Conservation (phyloP, 1,284 basidiomycete genomes). For the Malassezia obtusa region DNA sequence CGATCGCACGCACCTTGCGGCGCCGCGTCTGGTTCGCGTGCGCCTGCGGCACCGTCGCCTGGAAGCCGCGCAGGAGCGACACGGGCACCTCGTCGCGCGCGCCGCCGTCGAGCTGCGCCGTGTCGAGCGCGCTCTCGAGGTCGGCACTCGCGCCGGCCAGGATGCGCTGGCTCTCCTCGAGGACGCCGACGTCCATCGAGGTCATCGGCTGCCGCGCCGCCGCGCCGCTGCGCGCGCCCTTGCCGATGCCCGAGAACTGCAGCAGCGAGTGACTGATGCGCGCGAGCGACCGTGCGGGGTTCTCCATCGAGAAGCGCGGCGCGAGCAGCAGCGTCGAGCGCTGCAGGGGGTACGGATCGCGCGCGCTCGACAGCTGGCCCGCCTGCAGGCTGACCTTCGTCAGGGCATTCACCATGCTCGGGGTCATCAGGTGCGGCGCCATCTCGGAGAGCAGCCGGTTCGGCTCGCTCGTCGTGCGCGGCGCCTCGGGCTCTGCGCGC, state of each 20-base stretch:
- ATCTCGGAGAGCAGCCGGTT: conserved; percentile 41
- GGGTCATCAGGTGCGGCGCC: conserved; percentile 46
- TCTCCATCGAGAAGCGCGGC: conserved; percentile 34
- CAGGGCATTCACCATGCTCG: conserved; percentile 41
- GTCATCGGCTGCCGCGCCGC: conserved; percentile 17
- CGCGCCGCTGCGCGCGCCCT: neutral
- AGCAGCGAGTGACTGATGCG: conserved; percentile 33
- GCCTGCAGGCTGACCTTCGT: conserved; percentile 25
- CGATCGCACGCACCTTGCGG: conserved; percentile 25
- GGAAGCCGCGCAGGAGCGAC: conserved; percentile 43
- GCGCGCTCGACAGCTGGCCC: conserved; percentile 26
- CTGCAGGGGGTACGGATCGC: conserved; percentile 24
- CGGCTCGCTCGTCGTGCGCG: conserved; percentile 14
- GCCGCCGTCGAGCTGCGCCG: conserved; percentile 1
- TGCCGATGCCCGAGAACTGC: conserved; percentile 12
- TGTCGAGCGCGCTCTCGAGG: conserved; percentile 18
- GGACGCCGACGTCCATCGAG: conserved; percentile 37
- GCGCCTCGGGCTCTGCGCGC: neutral
- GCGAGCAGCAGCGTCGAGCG: conserved; percentile 30
- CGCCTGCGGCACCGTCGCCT: conserved; percentile 41
- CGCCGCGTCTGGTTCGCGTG: conserved; percentile 30
- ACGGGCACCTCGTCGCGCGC: conserved; percentile 24
- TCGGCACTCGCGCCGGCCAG: conserved; percentile 28
- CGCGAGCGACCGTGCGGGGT: conserved; percentile 38
- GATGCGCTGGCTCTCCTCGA: conserved; percentile 43